Conservation (phyloP, 768 basidiomycete species). For the Tricholoma bakamatsutake region DNA sequence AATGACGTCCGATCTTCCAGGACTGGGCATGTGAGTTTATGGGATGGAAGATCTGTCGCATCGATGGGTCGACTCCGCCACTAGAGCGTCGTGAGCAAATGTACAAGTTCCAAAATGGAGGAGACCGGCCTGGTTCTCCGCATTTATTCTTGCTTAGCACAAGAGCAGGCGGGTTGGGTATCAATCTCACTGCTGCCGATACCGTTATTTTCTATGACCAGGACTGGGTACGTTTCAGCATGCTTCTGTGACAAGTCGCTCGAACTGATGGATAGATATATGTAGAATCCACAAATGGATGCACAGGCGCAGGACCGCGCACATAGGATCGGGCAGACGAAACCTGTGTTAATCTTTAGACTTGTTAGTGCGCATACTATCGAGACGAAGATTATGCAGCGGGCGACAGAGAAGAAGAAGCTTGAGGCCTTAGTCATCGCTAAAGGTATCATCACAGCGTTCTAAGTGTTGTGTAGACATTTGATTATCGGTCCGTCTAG, state of each 20-base stretch:
- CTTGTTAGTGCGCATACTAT: conserved; percentile 84
- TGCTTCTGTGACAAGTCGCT: neutral
- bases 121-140: conserved; percentile 57
- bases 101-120: conserved; percentile 73
- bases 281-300: conserved; percentile 92
- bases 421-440: conserved; percentile 95
- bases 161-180: conserved; percentile 72
- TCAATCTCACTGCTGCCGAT: conserved; percentile 78
- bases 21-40: conserved; percentile 89
- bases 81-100: conserved; percentile 80
- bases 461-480: neutral
- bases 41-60: conserved; percentile 79
- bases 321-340: conserved; percentile 93
- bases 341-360: conserved; percentile 84
- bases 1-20: conserved; percentile 23
- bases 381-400: conserved; percentile 87
- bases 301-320: conserved; percentile 93
- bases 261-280: neutral
- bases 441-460: conserved; percentile 47
- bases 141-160: conserved; percentile 77
- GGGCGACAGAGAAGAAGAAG: conserved; percentile 81
- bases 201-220: conserved; percentile 94
- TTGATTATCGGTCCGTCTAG: conserved; percentile 26
- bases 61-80: conserved; percentile 86
- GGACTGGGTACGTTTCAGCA: conserved; percentile 62